Conservation (phyloP, 345 rosid genomes). For the Tarenaya hassleriana region DNA sequence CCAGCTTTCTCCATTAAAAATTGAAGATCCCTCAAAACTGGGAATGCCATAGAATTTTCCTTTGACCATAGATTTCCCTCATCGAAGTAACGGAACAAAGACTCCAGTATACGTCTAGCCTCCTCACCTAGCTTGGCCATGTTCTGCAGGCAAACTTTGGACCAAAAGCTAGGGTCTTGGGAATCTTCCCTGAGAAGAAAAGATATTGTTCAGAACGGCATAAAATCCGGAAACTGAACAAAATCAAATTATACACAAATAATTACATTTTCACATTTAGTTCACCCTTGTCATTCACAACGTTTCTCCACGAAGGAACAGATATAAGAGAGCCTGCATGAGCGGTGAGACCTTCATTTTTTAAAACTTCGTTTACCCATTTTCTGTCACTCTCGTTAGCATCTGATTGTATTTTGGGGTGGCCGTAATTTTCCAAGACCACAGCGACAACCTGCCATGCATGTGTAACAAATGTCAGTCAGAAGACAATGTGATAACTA, state of each 20-base stretch:
- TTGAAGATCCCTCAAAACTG: conserved; percentile 85
- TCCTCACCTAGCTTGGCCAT: conserved; percentile 95
- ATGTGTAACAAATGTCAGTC: conserved; percentile 8
- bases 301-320: conserved; percentile 67
- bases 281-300: conserved; percentile 81
- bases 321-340: conserved; percentile 37
- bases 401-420: conserved; percentile 38
- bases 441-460: conserved; percentile 72
- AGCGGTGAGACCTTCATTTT: conserved; percentile 57
- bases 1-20: conserved; percentile 76
- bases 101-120: conserved; percentile 85
- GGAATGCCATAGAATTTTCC: conserved; percentile 67
- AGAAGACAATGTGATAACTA: conserved; percentile 1
- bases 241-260: conserved; percentile 13
- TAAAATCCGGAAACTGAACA: conserved; percentile 1
- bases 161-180: conserved; percentile 82
- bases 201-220: conserved; percentile 14
- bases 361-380: conserved; percentile 74
- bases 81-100: conserved; percentile 84
- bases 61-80: conserved; percentile 64
- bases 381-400: conserved; percentile 37
- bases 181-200: conserved; percentile 58
- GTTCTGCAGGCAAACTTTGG: conserved; percentile 81
- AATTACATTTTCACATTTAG: conserved; percentile 55
- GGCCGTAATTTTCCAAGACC: conserved; percentile 77